Base-by-base conservation (phyloP, 306 rosid species). In the Sophora flavescens region DNA sequence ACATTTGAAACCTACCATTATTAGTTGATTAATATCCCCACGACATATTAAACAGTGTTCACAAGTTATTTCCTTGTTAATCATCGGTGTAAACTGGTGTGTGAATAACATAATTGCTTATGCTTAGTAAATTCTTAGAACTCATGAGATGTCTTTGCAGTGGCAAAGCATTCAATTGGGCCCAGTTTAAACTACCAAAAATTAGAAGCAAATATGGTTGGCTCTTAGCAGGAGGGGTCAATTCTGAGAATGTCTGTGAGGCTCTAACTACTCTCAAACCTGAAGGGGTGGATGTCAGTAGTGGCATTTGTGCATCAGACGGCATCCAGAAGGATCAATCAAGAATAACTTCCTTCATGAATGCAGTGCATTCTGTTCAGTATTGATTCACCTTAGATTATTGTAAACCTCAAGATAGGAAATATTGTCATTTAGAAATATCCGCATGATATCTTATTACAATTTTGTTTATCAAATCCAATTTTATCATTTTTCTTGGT, bases 211-310 rank as follows among this genome's bases (percentile, higher is more conserved):
- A 90, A 75, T 45, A 89, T 12, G 99, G 98, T n/a, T 91, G 97
- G 97, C 96, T 94, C 60, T 83, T 91, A 80, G 98, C 98, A 8
- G 98, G 98, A 86, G 98, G 97, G 56, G 85, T 93, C 79, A 85
- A 77, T 73, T 91, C 96, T 1, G 82, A 84, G 47, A 92, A 94
- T 70, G 92, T 88, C n/a, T 62, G 67, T 51, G 91, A 84, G 80
- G 93, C 96, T 85, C 62, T 93, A 66, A 83, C 87, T 39, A 68
- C 81, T 50, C 96, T 93, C 57, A 87, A 83, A 50, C 96, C 97
- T 12, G 86, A 85, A 63, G 98, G 98, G 15, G 85, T 90, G 70
- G 98, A 94, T 88, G 93, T 92, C 58, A 94, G 93, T 47, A 94
- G 97, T 82, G 97, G 98, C 63, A 93, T 91, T 47, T 93, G 97